phyloP scores from a whole-genome alignment of 768 basidiomycete genomes.

The Leccinum disarticulatum region DNA sequence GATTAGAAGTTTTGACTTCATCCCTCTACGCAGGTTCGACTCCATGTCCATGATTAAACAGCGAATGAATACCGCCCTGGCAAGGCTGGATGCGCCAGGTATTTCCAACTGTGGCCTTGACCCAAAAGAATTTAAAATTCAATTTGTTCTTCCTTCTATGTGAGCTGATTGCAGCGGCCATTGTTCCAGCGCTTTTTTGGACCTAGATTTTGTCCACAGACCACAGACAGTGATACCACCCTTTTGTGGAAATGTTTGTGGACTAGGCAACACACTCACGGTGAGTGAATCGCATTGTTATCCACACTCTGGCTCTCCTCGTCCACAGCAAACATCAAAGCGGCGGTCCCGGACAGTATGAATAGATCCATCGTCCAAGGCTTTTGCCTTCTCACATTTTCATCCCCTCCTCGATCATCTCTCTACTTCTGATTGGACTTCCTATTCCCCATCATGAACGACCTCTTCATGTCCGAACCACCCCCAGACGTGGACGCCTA shows the following conservation, averaged over 20 bases:
- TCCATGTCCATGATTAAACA: no score
- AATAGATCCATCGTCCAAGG: neutral
- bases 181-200: conserved; percentile 3
- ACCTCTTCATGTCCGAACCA: conserved; percentile 2
- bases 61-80: neutral
- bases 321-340: conserved; percentile 15
- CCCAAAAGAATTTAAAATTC: neutral
- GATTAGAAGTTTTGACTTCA: no score
- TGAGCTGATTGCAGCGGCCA: neutral
- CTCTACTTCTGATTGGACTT: neutral
- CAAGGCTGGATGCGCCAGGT: neutral
- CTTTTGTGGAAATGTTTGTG: neutral
- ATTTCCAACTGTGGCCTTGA: neutral
- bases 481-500: conserved; percentile 12
- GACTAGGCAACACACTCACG: neutral
- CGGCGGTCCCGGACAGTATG: conserved; percentile 10
- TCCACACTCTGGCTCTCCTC: neutral
- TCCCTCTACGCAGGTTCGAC: neutral
- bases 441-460: neutral
- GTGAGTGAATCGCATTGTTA: conserved; percentile 14
- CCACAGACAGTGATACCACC: conserved; percentile 1
- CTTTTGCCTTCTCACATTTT: neutral
- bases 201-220: neutral
- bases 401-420: no score
- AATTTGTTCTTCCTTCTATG: neutral